A percentile compares a stretch with the other conserved stretches of the same genome.
Conservation (phyloP, 805 yeast species). For the Scheffersomyces amazonensis region DNA sequence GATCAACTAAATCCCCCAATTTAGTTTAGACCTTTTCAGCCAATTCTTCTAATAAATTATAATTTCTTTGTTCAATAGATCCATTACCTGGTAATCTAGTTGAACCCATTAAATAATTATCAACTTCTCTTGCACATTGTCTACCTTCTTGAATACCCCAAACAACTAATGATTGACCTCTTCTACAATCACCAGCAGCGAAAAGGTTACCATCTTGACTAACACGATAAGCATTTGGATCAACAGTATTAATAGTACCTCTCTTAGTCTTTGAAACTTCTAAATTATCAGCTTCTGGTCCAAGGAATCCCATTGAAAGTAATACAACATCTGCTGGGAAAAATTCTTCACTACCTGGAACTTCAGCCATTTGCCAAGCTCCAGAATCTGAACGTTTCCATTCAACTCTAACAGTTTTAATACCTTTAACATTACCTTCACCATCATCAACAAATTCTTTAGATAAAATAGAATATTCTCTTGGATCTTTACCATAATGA, state of each 20-base stretch:
- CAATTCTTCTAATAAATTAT: constrained; percentile 70
- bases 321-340: constrained; percentile 94
- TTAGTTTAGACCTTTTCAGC: constrained; percentile 54
- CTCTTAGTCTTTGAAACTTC: constrained; percentile 69
- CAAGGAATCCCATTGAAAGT: constrained; percentile 95
- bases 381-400: constrained; percentile 96
- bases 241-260: constrained; percentile 74
- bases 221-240: constrained; percentile 66
- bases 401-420: constrained; percentile 94
- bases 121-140: constrained; percentile 96
- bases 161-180: constrained; percentile 96
- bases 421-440: constrained; percentile 91
- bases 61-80: constrained; percentile 83
- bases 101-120: constrained; percentile 69
- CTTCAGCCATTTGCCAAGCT: constrained; percentile 98
- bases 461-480: constrained; percentile 93
- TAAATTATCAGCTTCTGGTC: constrained; percentile 85
- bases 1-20: neutral
- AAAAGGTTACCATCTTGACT: constrained; percentile 63
- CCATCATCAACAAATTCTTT: constrained; percentile 96
- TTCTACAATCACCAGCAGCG: constrained; percentile 98
- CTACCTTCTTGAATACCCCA: constrained; percentile 99
- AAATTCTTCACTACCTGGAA: constrained; percentile 90
- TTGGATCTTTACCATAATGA: constrained; percentile 95
- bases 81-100: constrained; percentile 93